Evolutionary conservation across 2,329 filamentous ascomycete genomes (phyloP), one percentile per base, ranked within the genome.

Genomic region (Endocalyx cinctus): DNA sequence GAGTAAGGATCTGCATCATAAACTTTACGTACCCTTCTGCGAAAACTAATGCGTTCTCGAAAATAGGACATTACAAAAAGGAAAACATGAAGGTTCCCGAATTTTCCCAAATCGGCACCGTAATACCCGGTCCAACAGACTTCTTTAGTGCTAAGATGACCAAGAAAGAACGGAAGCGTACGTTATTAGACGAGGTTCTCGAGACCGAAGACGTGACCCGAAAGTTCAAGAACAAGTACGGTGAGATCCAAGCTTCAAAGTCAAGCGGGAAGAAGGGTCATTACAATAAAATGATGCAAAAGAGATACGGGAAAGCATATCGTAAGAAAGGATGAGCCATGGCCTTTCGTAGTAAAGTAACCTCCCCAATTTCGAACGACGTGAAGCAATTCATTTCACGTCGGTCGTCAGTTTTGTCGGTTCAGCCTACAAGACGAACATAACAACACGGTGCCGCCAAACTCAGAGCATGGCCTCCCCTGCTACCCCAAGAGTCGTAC

Each of bases 1-100:
- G 57, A 74, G 46, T 38, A 41, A 42, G 19, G 5, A 13, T 13
- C 8, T 6, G 16, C 16, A n/a, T 17, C 13, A 37, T 17, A 23
- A 29, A 84, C 31, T 84, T 90, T n/a, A n/a, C n/a, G n/a, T n/a
- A n/a, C n/a, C n/a, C n/a, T n/a, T n/a, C n/a, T n/a, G n/a, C n/a
- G n/a, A n/a, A n/a, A n/a, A n/a, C n/a, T n/a, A n/a, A n/a, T n/a
- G n/a, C n/a, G n/a, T n/a, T n/a, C n/a, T n/a, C n/a, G n/a, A n/a
- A n/a, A n/a, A n/a, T n/a, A n/a, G n/a, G n/a, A n/a, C 20, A 23
- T 52, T 94, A 94, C 70, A 94, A 90, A 59, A 97, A 96, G 60
- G 8, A 8, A 8, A 82, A 90, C 32, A 75, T 67, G 31, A 73
- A 78, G 35, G 64, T 83, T 1, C 92, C 92, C 1, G 79, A 87